Evolutionary conservation across 2,329 filamentous ascomycete species (phyloP), one percentile per base, ranked within the genome.

Genomic region (Pyrenophora teres): DNA sequence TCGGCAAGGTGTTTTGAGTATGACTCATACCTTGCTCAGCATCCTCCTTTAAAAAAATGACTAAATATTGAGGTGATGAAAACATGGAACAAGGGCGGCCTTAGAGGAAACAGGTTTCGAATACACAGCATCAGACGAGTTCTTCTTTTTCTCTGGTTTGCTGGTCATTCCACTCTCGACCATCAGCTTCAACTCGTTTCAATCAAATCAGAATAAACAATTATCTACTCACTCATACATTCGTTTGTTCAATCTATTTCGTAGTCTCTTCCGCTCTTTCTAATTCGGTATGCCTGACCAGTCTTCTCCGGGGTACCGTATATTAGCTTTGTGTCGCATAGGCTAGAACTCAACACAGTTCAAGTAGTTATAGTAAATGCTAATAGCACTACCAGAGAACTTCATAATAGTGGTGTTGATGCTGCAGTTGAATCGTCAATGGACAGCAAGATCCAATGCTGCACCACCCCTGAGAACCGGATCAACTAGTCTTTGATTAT

Each of bases 191-290:
- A 18, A 9, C 18, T 9, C 6, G 4, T 25, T 25, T 6, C 8
- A 13, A 21, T 33, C 10, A 50, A 35, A 25, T 25, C 23, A 6
- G 23, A 25, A 6, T 25, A 2, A 5, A 3, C 19, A 5, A 21
- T 21, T 5, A 21, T 21, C 19, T 21, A 21, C 19, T 5, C 23
- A 25, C 23, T 25, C 55, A 21, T 52, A 50, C 18, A 54, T 47
- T 45, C 61, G 47, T 16, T 64, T 56, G 35, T 63, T 64, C 18
- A 63, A 31, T 12, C 62, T 49, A 38, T 64, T 64, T 35, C 63
- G 58, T 31, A 64, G 19, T 35, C 56, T 63, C 32, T 56, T 55
- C 15, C 62, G 53, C 37, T 56, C 54, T 1, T 33, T 18, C 9
- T 58, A 54, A 15, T 57, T 46, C 8, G 54, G 56, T 13, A 60